These are phyloP conservation scores for Fusarium xyrophilum DNA, from an alignment of 2,329 filamentous ascomycete species.

Conservation along the genomic window DNA sequence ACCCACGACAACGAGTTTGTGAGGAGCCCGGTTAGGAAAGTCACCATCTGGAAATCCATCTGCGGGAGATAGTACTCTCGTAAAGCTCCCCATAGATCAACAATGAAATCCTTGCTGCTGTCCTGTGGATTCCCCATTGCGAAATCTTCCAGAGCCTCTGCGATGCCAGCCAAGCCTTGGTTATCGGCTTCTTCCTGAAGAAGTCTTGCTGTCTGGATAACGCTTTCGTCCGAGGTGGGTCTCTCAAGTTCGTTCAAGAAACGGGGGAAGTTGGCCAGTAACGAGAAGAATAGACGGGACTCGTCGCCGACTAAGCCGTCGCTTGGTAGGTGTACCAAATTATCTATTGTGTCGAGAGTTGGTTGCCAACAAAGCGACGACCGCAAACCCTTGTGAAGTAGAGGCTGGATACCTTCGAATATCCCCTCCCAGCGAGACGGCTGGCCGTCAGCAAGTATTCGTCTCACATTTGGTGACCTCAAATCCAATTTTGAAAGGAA, in stretches of 20 bases:
- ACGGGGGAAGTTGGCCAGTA: constrained; percentile 90
- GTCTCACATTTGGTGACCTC: constrained; percentile 70
- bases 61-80: constrained; percentile 80
- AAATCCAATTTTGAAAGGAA: constrained; percentile 86
- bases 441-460: constrained; percentile 76
- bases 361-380: constrained; percentile 83
- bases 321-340: constrained; percentile 78
- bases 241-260: constrained; percentile 83
- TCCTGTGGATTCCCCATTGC: constrained; percentile 70
- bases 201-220: constrained; percentile 69
- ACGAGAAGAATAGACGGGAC: constrained; percentile 79
- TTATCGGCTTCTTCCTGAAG: constrained; percentile 76
- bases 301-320: constrained; percentile 83
- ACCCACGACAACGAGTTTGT: constrained; percentile 91
- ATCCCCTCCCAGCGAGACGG: constrained; percentile 87
- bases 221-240: constrained; percentile 60
- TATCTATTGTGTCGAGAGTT: constrained; percentile 79
- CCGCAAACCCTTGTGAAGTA: constrained; percentile 90
- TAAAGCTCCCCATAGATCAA: constrained; percentile 75
- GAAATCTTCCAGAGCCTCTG: constrained; percentile 73
- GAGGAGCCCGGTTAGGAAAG: constrained; percentile 88
- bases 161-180: constrained; percentile 72
- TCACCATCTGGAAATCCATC: constrained; percentile 83
- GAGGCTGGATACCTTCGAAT: constrained; percentile 84
- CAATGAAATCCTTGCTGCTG: constrained; percentile 77